Percentiles rank a stretch among this genome's conserved stretches.
These are phyloP conservation scores for Marasmius oreades DNA, from an alignment of 1,284 basidiomycete genomes.

Conservation along the genomic window DNA sequence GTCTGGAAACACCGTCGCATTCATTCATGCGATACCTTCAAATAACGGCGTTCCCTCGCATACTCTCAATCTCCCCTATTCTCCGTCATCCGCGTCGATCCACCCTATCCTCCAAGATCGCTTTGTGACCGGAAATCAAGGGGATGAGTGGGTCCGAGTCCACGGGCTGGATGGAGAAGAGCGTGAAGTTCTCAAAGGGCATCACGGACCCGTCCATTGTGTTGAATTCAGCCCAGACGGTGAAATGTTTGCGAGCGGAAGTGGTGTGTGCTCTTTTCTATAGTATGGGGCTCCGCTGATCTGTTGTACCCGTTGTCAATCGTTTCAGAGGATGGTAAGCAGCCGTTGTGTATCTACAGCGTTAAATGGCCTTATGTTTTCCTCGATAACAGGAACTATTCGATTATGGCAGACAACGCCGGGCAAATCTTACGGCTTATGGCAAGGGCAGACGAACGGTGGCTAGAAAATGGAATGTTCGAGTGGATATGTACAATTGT, in stretches of 20 bases:
- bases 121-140: conserved; percentile 89
- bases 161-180: conserved; percentile 91
- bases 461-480: conserved; percentile 20
- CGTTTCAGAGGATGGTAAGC: conserved; percentile 65
- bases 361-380: not conserved
- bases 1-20: conserved; percentile 88
- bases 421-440: conserved; percentile 89
- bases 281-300: conserved; percentile 9
- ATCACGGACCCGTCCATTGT: conserved; percentile 95
- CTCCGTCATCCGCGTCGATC: conserved; percentile 88
- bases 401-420: conserved; percentile 96
- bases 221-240: conserved; percentile 96
- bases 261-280: conserved; percentile 55
- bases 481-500: conserved; percentile 3
- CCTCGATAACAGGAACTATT: conserved; percentile 66
- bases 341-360: not conserved
- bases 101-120: conserved; percentile 87
- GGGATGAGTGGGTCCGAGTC: conserved; percentile 95
- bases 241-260: conserved; percentile 97
- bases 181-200: conserved; percentile 91
- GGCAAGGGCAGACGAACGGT: conserved; percentile 71
- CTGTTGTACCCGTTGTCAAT: conserved; percentile 6
- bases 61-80: conserved; percentile 72
- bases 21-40: conserved; percentile 65
- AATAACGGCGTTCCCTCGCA: conserved; percentile 53